These are phyloP conservation scores for Fusarium marasasianum DNA, from an alignment of 2,329 filamentous ascomycete species.

Conservation along the genomic window DNA sequence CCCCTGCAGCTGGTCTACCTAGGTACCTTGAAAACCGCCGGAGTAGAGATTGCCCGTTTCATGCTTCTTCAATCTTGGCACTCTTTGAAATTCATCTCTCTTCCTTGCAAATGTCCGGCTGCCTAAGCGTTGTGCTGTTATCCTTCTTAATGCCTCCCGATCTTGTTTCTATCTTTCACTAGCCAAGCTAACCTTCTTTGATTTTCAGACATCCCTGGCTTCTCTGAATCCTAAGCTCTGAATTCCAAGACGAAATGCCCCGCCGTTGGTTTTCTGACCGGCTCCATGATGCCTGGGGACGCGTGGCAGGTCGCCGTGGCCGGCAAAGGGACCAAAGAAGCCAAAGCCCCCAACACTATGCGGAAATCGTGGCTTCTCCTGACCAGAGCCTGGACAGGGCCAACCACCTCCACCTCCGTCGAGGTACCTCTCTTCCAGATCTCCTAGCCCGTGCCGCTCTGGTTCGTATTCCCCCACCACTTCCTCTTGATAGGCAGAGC, in stretches of 20 bases:
- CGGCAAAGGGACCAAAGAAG: not conserved
- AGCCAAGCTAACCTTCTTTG: not conserved
- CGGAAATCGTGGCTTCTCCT: not conserved
- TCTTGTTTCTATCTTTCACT: not conserved
- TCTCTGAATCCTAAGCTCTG: not conserved
- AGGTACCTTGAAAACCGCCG: not conserved
- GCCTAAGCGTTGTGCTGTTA: not conserved
- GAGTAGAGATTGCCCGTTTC: not conserved
- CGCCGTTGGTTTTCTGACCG: not conserved
- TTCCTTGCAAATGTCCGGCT: not conserved
- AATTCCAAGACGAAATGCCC: not conserved
- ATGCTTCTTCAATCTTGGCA: not conserved
- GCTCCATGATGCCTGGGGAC: not conserved
- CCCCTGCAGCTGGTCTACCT: too few relatives aligned
- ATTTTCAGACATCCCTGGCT: not conserved
- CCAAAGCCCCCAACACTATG: not conserved
- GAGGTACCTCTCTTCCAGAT: not conserved
- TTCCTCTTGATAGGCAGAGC: not conserved
- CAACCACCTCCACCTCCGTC: not conserved
- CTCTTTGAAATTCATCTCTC: not conserved
- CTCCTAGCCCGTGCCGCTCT: not conserved
- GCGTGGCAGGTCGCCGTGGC: not conserved
- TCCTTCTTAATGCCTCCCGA: not conserved
- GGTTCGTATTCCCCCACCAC: not conserved
- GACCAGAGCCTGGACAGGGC: not conserved